Conservation (phyloP, 2,329 filamentous ascomycete species). For the Aureobasidium uvarum region DNA sequence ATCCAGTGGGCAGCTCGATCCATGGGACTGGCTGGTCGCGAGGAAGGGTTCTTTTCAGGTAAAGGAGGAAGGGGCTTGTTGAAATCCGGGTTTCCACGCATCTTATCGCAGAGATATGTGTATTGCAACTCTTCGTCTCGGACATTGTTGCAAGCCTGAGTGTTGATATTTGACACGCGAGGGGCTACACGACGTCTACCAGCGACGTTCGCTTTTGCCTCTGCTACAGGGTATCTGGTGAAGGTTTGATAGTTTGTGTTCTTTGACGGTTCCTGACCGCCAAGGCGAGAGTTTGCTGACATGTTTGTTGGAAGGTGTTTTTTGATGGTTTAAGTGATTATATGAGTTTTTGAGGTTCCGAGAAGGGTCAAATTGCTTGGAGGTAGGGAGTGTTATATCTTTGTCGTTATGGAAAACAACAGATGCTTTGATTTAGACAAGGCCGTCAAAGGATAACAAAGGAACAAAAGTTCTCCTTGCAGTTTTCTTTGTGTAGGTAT, state of each 20-base stretch:
- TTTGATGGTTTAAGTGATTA: background rate
- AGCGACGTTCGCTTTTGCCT: background rate
- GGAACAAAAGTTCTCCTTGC: background rate
- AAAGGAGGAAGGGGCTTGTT: conserved; percentile 14
- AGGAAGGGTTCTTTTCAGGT: background rate
- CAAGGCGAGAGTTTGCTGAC: background rate
- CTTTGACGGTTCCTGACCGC: background rate
- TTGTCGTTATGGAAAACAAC: background rate
- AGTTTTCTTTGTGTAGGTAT: too few relatives aligned
- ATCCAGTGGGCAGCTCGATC: conserved; percentile 10
- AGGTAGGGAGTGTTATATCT: background rate
- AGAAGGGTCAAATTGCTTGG: background rate
- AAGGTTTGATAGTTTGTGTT: background rate
- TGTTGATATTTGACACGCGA: background rate
- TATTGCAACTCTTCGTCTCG: background rate
- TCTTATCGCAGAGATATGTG: background rate
- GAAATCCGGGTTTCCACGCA: background rate
- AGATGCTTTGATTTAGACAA: background rate
- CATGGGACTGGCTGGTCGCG: background rate
- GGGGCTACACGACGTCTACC: background rate
- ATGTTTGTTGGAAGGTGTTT: background rate
- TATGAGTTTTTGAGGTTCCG: background rate
- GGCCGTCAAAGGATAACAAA: background rate
- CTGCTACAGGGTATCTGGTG: background rate
- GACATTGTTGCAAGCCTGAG: background rate